phyloP scores from a whole-genome alignment of 2,329 filamentous ascomycete species.

The Lasiodiplodia hormozganensis region DNA sequence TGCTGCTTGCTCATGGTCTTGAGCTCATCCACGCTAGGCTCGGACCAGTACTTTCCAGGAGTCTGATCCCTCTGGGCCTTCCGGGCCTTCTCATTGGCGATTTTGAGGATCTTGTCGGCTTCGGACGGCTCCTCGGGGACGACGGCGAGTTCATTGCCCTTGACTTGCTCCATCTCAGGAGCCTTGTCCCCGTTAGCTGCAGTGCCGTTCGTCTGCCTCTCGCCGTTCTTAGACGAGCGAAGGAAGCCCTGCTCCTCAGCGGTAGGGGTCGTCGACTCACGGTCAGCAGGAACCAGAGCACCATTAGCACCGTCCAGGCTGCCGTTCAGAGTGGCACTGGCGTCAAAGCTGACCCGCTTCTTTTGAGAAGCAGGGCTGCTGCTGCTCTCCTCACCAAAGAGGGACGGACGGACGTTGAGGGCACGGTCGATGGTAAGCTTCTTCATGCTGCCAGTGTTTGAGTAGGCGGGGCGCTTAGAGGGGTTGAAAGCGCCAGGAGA shows the following conservation, averaged over 20 bases:
- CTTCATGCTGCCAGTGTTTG: constrained; percentile 69
- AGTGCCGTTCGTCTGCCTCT: constrained; percentile 44
- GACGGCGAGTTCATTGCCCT: constrained; percentile 77
- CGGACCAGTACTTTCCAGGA: constrained; percentile 86
- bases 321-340: constrained; percentile 45
- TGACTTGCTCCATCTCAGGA: constrained; percentile 74
- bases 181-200: constrained; percentile 39
- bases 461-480: constrained; percentile 50
- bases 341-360: constrained; percentile 92
- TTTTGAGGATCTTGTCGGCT: constrained; percentile 42
- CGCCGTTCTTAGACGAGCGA: constrained; percentile 54
- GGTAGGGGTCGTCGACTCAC: constrained; percentile 59
- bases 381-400: constrained; percentile 58
- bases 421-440: constrained; percentile 91
- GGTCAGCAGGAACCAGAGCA: constrained; percentile 61
- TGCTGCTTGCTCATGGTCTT: constrained; percentile 80
- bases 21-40: constrained; percentile 76
- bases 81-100: constrained; percentile 33
- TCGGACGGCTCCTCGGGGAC: constrained; percentile 72
- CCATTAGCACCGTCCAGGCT: constrained; percentile 52
- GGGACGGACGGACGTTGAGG: constrained; percentile 69
- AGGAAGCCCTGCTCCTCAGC: constrained; percentile 67
- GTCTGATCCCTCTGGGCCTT: constrained; percentile 54
- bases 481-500: constrained; percentile 84
- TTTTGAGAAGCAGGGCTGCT: constrained; percentile 60